Percentiles rank a stretch among this genome's conserved stretches.
These are phyloP conservation scores for Bipolaris victoriae DNA, from an alignment of 2,329 filamentous ascomycete species.

Conservation along the genomic window DNA sequence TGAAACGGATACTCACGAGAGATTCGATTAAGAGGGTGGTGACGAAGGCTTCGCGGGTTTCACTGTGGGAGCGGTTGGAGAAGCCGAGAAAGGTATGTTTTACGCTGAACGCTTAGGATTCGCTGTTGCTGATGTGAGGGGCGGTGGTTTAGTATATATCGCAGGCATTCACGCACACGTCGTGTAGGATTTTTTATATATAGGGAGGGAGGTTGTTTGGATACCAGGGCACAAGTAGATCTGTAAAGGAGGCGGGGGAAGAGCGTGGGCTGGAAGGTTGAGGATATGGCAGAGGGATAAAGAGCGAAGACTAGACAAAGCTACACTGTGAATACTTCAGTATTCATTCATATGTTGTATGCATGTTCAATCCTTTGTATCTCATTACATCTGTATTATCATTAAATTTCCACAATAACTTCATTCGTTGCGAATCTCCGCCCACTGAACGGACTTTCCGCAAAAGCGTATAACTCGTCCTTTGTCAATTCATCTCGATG, in stretches of 20 bases:
- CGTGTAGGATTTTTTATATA: slow-evolving; percentile 6
- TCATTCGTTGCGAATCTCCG: slow-evolving; percentile 35
- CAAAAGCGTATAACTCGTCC: slow-evolving; percentile 36
- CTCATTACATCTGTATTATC: background rate
- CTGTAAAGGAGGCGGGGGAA: background rate
- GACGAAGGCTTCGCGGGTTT: no score
- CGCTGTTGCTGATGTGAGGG: background rate
- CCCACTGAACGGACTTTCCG: slow-evolving; percentile 33
- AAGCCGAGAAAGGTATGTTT: slow-evolving; percentile 7
- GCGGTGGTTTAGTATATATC: slow-evolving; percentile 1
- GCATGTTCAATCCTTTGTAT: no score
- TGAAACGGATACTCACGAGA: no score
- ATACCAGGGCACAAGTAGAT: background rate
- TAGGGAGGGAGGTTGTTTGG: no score
- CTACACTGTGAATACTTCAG: no score
- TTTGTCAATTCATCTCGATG: slow-evolving; percentile 29
- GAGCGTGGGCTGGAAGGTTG: background rate
- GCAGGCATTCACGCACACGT: slow-evolving; percentile 1
- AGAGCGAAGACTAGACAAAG: no score
- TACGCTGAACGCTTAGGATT: background rate
- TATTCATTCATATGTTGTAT: no score
- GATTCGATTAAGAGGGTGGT: no score
- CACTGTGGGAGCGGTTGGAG: background rate
- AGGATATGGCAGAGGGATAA: no score
- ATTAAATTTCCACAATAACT: slow-evolving; percentile 25